Conservation (phyloP, 1,284 basidiomycete genomes). For the Malassezia restricta region DNA sequence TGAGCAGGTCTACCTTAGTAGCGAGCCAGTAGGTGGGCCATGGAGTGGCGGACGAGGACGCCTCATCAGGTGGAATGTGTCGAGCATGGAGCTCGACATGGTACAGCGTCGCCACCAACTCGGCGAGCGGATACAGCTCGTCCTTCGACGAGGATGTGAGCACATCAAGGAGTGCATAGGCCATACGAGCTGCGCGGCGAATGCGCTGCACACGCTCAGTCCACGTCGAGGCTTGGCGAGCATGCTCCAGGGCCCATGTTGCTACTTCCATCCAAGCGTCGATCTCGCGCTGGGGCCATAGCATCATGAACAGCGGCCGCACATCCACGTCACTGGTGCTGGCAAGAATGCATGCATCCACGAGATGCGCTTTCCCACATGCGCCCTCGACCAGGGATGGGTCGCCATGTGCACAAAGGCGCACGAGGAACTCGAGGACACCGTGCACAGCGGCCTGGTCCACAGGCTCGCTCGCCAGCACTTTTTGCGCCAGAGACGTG, state of each 20-base stretch:
- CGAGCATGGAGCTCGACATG: background rate
- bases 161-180: background rate
- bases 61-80: conserved; percentile 3
- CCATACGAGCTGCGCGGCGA: background rate
- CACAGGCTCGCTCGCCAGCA: background rate
- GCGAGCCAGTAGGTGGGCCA: conserved; percentile 7
- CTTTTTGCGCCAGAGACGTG: background rate
- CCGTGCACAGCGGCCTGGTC: background rate
- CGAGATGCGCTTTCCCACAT: background rate
- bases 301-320: background rate
- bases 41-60: conserved; percentile 9
- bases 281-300: background rate
- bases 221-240: conserved; percentile 1
- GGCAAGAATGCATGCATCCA: background rate
- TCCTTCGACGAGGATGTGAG: background rate
- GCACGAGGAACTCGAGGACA: background rate
- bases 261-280: background rate
- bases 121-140: background rate
- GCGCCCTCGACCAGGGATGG: background rate
- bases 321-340: background rate
- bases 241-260: background rate
- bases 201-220: background rate
- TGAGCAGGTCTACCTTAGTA: conserved; percentile 9
- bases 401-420: conserved; percentile 4
- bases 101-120: background rate